A percentile compares a stretch with the other conserved stretches of the same genome.
These are phyloP conservation scores for Pelagomonas calceolata DNA, from an alignment of 108 stramenopile genomes.

Conservation along the genomic window DNA sequence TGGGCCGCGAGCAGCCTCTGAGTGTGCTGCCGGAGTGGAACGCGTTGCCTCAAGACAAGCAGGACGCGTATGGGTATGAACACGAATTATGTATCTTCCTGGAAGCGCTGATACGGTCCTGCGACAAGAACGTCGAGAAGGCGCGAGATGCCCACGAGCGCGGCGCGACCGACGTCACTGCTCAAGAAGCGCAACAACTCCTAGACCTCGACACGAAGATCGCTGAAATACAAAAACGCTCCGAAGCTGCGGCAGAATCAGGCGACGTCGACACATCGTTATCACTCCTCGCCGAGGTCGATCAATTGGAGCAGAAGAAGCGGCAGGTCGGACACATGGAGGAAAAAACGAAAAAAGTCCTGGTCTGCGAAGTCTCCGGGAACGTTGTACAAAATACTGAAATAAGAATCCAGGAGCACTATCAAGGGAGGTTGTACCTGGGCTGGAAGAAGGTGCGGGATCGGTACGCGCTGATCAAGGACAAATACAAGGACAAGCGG, in stretches of 20 bases:
- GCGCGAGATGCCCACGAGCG: conserved; percentile 17
- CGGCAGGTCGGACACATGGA: conserved; percentile 14
- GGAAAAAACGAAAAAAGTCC: conserved; percentile 19
- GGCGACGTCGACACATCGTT: conserved; percentile 32
- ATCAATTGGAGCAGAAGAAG: conserved; percentile 18
- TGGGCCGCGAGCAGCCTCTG: conserved; percentile 1
- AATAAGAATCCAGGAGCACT: conserved; percentile 35
- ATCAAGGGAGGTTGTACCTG: conserved; percentile 23
- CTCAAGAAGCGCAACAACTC: conserved; percentile 10
- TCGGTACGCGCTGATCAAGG: conserved; percentile 1
- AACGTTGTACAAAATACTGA: conserved; percentile 35
- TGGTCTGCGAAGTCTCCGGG: conserved; percentile 33
- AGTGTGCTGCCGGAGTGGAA: conserved; percentile 13
- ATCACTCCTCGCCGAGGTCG: conserved; percentile 23
- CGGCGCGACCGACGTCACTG: conserved; percentile 18
- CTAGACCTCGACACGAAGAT: conserved; percentile 15
- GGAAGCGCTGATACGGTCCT: conserved; percentile 18
- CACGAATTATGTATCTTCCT: conserved; percentile 17
- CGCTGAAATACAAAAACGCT: conserved; percentile 21
- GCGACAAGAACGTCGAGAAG: conserved; percentile 20
- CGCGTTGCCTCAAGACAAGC: neutral
- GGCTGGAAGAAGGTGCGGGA: conserved; percentile 32
- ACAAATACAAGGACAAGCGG: too few species aligned
- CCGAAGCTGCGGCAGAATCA: conserved; percentile 23
- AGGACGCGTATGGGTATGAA: conserved; percentile 14